phyloP scores from a whole-genome alignment of 2,329 filamentous ascomycete species.

The Colletotrichum melonis region DNA sequence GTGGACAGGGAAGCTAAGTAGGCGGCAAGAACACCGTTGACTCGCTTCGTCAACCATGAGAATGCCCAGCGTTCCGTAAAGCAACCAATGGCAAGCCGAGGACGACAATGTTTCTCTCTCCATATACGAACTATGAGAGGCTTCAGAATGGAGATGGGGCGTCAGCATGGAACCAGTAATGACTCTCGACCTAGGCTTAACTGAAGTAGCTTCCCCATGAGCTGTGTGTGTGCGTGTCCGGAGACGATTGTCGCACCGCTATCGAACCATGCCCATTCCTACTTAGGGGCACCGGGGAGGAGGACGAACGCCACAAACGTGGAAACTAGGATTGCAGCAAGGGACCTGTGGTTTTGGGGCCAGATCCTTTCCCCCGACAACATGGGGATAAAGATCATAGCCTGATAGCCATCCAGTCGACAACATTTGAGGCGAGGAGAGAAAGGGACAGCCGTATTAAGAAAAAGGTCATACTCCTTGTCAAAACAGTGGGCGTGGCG shows the following conservation, averaged over 20 bases:
- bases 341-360: neutral
- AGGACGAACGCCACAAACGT: neutral
- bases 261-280: neutral
- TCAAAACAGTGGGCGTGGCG: neutral
- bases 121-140: neutral
- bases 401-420: neutral
- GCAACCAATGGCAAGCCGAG: neutral
- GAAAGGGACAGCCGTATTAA: neutral
- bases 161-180: neutral
- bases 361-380: neutral
- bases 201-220: neutral
- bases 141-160: neutral
- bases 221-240: neutral
- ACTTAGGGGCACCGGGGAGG: neutral
- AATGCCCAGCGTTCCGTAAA: neutral
- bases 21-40: neutral
- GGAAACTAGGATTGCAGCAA: neutral
- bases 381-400: neutral
- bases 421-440: neutral
- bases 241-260: neutral
- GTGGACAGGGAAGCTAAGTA: neutral
- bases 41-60: neutral
- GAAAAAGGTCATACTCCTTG: neutral
- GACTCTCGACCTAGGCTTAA: neutral
- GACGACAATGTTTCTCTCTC: neutral